Percentiles rank a stretch among this genome's conserved stretches.
These are phyloP conservation scores for Stachybotrys echinatus DNA, from an alignment of 2,329 filamentous ascomycete species.

Conservation along the genomic window DNA sequence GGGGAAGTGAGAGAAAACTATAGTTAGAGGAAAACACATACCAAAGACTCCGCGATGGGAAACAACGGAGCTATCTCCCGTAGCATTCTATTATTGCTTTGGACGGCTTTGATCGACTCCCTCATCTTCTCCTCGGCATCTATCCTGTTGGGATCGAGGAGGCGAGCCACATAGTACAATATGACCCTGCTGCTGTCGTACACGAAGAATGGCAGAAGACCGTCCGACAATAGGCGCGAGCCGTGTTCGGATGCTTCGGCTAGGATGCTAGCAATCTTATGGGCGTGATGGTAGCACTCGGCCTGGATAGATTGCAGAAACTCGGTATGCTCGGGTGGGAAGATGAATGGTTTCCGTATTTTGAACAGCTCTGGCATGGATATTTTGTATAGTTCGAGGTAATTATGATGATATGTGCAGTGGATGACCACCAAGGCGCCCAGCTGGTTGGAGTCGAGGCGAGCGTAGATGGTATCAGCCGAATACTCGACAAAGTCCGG, in stretches of 20 bases:
- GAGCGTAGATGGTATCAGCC: constrained; percentile 37
- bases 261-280: constrained; percentile 30
- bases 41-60: constrained; percentile 32
- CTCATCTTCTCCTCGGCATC: constrained; percentile 29
- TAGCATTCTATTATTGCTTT: constrained; percentile 31
- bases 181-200: constrained; percentile 43
- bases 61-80: constrained; percentile 31
- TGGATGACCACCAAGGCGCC: constrained; percentile 38
- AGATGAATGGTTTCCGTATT: constrained; percentile 32
- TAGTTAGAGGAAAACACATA: no score
- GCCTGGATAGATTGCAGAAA: constrained; percentile 30
- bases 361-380: constrained; percentile 40
- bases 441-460: constrained; percentile 39
- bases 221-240: constrained; percentile 34
- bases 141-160: constrained; percentile 29
- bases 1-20: no score
- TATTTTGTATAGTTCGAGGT: constrained; percentile 39
- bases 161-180: constrained; percentile 40
- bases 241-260: constrained; percentile 35
- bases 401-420: constrained; percentile 41
- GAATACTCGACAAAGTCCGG: constrained; percentile 39
- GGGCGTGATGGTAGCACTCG: constrained; percentile 32
- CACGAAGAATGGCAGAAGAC: constrained; percentile 38
- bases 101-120: constrained; percentile 32
- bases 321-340: constrained; percentile 30